phyloP scores from a whole-genome alignment of 805 yeast genomes.

The Sugiyamaella americana region DNA sequence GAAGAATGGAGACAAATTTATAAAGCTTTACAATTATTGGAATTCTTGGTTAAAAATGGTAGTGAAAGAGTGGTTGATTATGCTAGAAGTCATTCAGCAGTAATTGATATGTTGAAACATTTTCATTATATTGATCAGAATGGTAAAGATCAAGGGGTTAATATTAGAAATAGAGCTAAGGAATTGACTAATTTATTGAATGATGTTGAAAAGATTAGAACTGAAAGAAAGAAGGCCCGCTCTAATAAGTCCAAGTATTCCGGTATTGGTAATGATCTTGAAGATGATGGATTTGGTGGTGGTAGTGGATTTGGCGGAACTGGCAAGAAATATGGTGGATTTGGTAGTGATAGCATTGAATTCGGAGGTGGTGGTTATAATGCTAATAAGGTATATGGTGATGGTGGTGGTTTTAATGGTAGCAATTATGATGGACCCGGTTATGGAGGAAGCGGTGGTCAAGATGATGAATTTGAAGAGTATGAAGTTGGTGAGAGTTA shows the following conservation, averaged over 20 bases:
- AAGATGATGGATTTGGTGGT: slow-evolving; percentile 14
- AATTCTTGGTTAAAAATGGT: slow-evolving; percentile 86
- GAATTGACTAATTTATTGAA: slow-evolving; percentile 62
- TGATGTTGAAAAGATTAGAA: slow-evolving; percentile 69
- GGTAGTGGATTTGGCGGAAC: slow-evolving; percentile 32
- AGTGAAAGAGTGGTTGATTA: slow-evolving; percentile 94
- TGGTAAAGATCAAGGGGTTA: slow-evolving; percentile 94
- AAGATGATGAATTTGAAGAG: slow-evolving; percentile 37
- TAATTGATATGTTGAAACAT: slow-evolving; percentile 80
- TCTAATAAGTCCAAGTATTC: slow-evolving; percentile 76
- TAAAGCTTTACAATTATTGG: slow-evolving; percentile 86
- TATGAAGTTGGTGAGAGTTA: slow-evolving; percentile 24
- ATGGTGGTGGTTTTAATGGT: slow-evolving; percentile 37
- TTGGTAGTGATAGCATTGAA: slow-evolving; percentile 30
- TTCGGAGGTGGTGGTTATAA: slow-evolving; percentile 34
- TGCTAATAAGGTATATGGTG: slow-evolving; percentile 35
- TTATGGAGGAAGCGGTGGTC: slow-evolving; percentile 28
- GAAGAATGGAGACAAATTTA: slow-evolving; percentile 98
- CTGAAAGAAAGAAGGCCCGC: slow-evolving; percentile 87
- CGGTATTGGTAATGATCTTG: slow-evolving; percentile 50
- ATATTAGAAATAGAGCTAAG: slow-evolving; percentile 87
- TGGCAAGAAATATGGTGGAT: slow-evolving; percentile 33
- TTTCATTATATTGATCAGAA: slow-evolving; percentile 92
- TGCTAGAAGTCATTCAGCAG: slow-evolving; percentile 72
- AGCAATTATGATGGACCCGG: slow-evolving; percentile 31